Evolutionary conservation across 768 basidiomycete species (phyloP).

Genomic region (Boletus sp.): DNA sequence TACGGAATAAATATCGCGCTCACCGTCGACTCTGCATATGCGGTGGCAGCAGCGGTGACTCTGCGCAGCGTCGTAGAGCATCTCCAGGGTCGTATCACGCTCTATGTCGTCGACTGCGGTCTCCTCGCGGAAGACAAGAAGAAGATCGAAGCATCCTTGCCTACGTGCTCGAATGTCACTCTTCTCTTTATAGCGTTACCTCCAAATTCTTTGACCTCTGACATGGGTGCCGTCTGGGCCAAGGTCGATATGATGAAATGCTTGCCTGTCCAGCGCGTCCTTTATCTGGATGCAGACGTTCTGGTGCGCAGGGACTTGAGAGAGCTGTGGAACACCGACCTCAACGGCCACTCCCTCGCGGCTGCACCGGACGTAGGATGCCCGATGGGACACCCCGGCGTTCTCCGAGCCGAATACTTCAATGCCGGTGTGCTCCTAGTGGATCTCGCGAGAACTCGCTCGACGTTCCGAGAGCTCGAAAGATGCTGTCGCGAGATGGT

Average conservation of each 20-base stretch:
- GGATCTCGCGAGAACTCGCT: conserved; percentile 43
- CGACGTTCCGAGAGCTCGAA: conserved; percentile 25
- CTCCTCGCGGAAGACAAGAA: conserved; percentile 36
- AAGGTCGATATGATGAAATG: conserved; percentile 47
- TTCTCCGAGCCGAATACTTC: conserved; percentile 43
- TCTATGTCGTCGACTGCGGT: conserved; percentile 53
- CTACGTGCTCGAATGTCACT: conserved; percentile 31
- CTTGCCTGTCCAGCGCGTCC: conserved; percentile 49
- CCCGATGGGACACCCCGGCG: conserved; percentile 44
- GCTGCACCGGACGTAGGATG: conserved; percentile 49
- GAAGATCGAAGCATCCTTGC: conserved; percentile 32
- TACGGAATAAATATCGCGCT: conserved; percentile 52
- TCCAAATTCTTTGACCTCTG: conserved; percentile 24
- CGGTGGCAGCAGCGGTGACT: conserved; percentile 48
- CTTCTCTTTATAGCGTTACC: conserved; percentile 44
- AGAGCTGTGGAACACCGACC: conserved; percentile 45
- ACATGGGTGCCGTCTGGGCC: conserved; percentile 42
- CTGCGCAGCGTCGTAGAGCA: conserved; percentile 41
- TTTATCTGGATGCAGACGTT: conserved; percentile 56
- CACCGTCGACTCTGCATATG: conserved; percentile 42
- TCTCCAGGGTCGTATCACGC: conserved; percentile 39
- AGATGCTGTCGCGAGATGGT: conserved; percentile 26
- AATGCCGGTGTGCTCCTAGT: conserved; percentile 56
- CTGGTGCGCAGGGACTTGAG: conserved; percentile 42
- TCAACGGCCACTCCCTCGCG: conserved; percentile 41